phyloP scores from a whole-genome alignment of 106 monocot species.

The Phalaenopsis aphrodite region DNA sequence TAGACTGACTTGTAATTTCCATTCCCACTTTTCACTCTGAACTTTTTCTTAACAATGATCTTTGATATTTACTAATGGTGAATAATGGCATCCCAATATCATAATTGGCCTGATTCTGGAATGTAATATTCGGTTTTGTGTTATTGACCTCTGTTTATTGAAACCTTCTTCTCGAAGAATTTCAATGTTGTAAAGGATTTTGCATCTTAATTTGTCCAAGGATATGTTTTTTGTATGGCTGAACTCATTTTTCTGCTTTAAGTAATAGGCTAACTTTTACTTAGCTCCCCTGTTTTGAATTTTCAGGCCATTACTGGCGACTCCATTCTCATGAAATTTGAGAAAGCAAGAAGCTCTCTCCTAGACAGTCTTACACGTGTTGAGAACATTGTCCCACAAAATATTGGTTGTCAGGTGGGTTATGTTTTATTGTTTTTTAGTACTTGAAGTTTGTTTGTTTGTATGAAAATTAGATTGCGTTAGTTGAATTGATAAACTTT shows the following conservation, averaged over 20 bases:
- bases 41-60: not conserved
- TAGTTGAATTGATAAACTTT: not conserved
- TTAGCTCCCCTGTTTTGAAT: not conserved
- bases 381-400: constrained; percentile 62
- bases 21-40: not conserved
- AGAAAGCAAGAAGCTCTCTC: constrained; percentile 62
- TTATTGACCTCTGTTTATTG: not conserved
- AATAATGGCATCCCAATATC: not conserved
- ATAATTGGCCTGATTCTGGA: not conserved
- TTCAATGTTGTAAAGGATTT: not conserved
- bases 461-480: not conserved
- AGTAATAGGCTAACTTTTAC: not conserved
- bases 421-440: not conserved
- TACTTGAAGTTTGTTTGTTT: constrained; percentile 5
- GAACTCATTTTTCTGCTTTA: not conserved
- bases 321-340: constrained; percentile 73
- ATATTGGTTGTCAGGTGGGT: constrained; percentile 66
- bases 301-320: constrained; percentile 80
- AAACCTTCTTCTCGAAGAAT: not conserved
- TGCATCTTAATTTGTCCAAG: not conserved
- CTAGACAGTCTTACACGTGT: constrained; percentile 60
- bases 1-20: not conserved
- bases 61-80: not conserved
- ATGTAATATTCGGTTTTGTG: not conserved
- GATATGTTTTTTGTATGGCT: not conserved